Conservation (phyloP, 2,329 filamentous ascomycete species). For the Cercospora sojina region DNA sequence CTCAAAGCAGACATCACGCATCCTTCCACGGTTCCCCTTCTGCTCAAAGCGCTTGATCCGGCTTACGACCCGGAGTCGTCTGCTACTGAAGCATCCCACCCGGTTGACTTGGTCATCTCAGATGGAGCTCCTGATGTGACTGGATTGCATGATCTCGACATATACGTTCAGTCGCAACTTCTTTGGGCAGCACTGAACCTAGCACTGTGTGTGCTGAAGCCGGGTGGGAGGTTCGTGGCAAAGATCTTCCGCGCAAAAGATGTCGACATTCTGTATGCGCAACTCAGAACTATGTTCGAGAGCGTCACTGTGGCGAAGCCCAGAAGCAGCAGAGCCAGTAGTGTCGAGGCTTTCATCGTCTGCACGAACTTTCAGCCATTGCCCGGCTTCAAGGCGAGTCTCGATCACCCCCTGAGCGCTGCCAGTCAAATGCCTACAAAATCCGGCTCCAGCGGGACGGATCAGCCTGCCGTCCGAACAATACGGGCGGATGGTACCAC, state of each 20-base stretch:
- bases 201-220: conserved; percentile 85
- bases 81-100: conserved; percentile 59
- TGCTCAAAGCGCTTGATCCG: conserved; percentile 80
- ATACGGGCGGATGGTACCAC: conserved; percentile 49
- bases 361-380: conserved; percentile 87
- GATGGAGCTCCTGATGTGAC: conserved; percentile 97
- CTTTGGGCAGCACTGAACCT: conserved; percentile 93
- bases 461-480: conserved; percentile 28
- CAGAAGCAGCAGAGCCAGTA: conserved; percentile 89
- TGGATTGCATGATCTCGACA: conserved; percentile 93
- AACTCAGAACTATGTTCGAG: conserved; percentile 87
- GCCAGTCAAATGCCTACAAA: background rate
- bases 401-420: conserved; percentile 72
- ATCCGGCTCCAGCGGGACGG: background rate
- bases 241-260: conserved; percentile 96
- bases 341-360: conserved; percentile 94
- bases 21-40: conserved; percentile 85
- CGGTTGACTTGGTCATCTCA: conserved; percentile 89
- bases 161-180: conserved; percentile 94
- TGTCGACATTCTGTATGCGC: conserved; percentile 92
- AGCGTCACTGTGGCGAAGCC: conserved; percentile 90
- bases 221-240: conserved; percentile 93
- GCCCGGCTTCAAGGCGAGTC: conserved; percentile 68
- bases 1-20: conserved; percentile 96
- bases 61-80: conserved; percentile 45